Evolutionary conservation across 1,139 yeast species (phyloP), one percentile per base, ranked within the genome.

Genomic region (Candida sp.): DNA sequence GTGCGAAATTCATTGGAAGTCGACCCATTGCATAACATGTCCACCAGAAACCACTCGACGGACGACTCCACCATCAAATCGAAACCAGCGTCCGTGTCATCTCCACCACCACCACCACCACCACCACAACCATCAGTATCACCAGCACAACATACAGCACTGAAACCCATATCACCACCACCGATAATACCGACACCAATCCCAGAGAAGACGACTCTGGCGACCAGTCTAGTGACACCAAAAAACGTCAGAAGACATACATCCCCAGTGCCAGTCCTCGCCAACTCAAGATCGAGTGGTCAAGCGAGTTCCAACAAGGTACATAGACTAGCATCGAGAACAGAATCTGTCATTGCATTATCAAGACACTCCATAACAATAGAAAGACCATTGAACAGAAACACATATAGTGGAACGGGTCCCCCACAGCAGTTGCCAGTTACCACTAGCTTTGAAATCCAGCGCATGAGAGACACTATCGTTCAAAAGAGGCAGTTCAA

Each of bases 391-490:
- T 33, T 50, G 7, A 39, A 63, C n/a, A 54, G 69, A 51, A 62
- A 54, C 48, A 61, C 69, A 3, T 61, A 62, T 47, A 67, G 68
- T 22, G 42, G 34, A 17, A 40, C 49, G 7, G 33, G 46, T 26
- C 37, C 51, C 25, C 51, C 49, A 12, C 47, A 45, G 32, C 51
- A 44, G 7, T 37, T 52, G 27, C 55, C 55, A 9, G 37, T 44
- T 31, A 37, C 49, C 6, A 44, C 67, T 5, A 50, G 44, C 11
- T 41, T 44, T 22, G 85, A 81, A 54, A 68, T 78, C 41, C 65
- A 69, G 49, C 67, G 78, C 50, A 73, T 80, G 77, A 65, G 81
- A 52, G 70, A 70, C 52, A 68, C 81, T 1, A 64, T 77, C 12
- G 51, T 75, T 9, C 68, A 71, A n/a, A 78, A 75, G 58, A 78